Evolutionary conservation across 2,329 filamentous ascomycete genomes (phyloP), one percentile per base, ranked within the genome.

Genomic region (Aspergillus novofumigatus): DNA sequence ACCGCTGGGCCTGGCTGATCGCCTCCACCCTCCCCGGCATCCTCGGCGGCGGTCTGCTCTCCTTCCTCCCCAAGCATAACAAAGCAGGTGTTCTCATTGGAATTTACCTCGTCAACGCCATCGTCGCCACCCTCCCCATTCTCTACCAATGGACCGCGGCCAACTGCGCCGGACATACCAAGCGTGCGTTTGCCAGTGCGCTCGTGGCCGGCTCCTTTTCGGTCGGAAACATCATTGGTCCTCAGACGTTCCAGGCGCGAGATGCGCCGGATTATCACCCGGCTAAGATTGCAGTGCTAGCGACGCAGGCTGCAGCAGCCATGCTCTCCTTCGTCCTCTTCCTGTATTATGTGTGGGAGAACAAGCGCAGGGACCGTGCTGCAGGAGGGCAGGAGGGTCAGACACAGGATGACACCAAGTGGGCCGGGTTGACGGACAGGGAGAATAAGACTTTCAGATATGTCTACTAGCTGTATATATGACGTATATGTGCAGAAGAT

Each of bases 141-240:
- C 61, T 79, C n/a, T 75, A 77, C 26, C 74, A 75, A 9, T 79
- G 75, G 76, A 78, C 78, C 10, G 75, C 78, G 26, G 74, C 72
- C 32, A 82, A 82, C 57, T 73, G 77, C 14, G 78, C 78, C 2
- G 79, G 79, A 0, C 76, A 81, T 56, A 79, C 78, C 3, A 82
- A 81, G 64, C 79, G 80, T 52, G 75, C 78, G 17, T 78, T 78
- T 5, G 70, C 76, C 25, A 79, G 77, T 41, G 78, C 78, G 0
- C 61, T 81, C 4, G 69, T 79, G 1, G 72, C 79, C 9, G 72
- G 78, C n/a, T 70, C 71, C 2, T 79, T 78, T 61, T 73, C 72
- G 11, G 65, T 77, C 8, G 76, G 74, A n/a, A 79, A 79, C 54
- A 78, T 80, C 56, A 71, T 80, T 29, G 77, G 75, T 0, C 76